Base-by-base conservation (phyloP, 805 yeast species). In the Barnettozyma vustinii region DNA sequence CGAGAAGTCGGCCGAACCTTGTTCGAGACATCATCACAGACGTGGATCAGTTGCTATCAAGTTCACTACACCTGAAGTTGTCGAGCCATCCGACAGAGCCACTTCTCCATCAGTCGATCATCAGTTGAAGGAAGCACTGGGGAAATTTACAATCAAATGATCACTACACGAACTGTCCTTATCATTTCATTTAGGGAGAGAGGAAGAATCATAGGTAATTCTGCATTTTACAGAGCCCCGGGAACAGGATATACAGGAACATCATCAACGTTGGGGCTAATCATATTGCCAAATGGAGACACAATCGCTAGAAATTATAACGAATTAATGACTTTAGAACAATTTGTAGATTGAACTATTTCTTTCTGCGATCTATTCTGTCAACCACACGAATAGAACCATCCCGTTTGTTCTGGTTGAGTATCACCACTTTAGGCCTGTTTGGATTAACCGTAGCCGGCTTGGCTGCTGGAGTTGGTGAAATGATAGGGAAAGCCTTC, bases 21-120 rank as follows among this genome's bases (percentile, higher is more conserved):
- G 30, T 13, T 37, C 32, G 10, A 56, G 65, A 42, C 65, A 61
- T 42, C 65, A 61, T 49, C 64, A 61, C 44, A 56, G 65, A 23
- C 52, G 65, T 25, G 63, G 61, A 1, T 54, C 59, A 6, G 62
- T 61, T 30, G 65, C 65, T 9, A 61, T 61, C 37, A 59, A 56
- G 20, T 52, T 44, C 47, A 44, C 40, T 19, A 45, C 52, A 41
- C 50, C 45, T 2, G 49, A 45, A 18, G 27, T 48, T 40, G 41
- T 52, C 18, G 21, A 20, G 13, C 27, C 32, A 6, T 37, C 26
- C 8, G 36, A 26, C 9, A 12, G 27, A n/a, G 37, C 45, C 4
- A 21, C 26, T 4, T 2, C 37, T 3, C 19, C n/a, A 9, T 35
- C 37, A 9, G 23, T 15, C 15, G 42, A 37, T 30, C 20, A 41